A percentile compares a stretch with the other conserved stretches of the same genome.
Conservation (phyloP, 371 early-diverging fungal species). For the Mucor saturninus region DNA sequence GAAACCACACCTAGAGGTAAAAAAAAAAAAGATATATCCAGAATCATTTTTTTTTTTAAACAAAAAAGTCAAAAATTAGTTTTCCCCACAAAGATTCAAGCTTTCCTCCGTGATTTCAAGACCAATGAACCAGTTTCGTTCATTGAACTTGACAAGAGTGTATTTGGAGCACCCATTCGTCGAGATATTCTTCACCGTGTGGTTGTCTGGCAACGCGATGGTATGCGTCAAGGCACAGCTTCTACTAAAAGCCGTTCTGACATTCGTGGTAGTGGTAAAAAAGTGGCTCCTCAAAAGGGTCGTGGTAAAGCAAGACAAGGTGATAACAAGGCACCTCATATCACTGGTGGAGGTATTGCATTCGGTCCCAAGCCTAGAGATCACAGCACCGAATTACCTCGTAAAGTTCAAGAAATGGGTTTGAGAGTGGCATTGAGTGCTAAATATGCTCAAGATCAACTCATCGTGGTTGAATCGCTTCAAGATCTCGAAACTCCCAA, state of each 20-base stretch:
- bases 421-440: slow-evolving; percentile 85
- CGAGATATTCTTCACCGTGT: slow-evolving; percentile 86
- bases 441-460: slow-evolving; percentile 90
- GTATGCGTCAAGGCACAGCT: slow-evolving; percentile 85
- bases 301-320: slow-evolving; percentile 92
- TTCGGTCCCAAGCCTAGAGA: slow-evolving; percentile 91
- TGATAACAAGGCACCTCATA: slow-evolving; percentile 85
- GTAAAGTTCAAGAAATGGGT: slow-evolving; percentile 85
- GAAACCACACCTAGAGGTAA: slow-evolving; percentile 31
- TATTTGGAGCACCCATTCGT: slow-evolving; percentile 85
- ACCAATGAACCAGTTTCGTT: slow-evolving; percentile 77
- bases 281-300: slow-evolving; percentile 90
- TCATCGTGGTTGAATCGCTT: slow-evolving; percentile 83
- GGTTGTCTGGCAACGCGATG: slow-evolving; percentile 86
- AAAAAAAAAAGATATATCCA: not conserved
- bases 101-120: slow-evolving; percentile 83
- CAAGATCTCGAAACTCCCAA: slow-evolving; percentile 55
- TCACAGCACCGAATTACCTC: slow-evolving; percentile 81
- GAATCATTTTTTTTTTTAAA: not conserved
- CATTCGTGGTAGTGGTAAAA: slow-evolving; percentile 84
- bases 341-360: slow-evolving; percentile 88
- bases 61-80: slow-evolving; percentile 1
- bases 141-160: slow-evolving; percentile 71
- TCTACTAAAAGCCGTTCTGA: slow-evolving; percentile 82
- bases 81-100: slow-evolving; percentile 62